Conservation (phyloP, 148 eudicot species). For the Polygonum aviculare region DNA sequence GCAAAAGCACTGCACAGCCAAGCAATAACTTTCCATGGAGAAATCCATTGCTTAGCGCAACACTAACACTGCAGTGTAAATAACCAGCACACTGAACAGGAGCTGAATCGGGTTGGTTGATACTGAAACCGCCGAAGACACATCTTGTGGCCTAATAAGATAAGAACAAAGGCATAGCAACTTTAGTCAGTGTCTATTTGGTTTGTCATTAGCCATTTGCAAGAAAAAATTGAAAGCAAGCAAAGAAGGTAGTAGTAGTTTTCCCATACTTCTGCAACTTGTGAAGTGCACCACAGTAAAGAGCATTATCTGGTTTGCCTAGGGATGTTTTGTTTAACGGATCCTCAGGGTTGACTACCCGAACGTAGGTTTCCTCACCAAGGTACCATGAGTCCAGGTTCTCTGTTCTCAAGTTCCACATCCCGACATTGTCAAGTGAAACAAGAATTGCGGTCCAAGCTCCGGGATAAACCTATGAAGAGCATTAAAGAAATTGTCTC, state of each 20-base stretch:
- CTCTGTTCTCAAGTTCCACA: conserved; percentile 90
- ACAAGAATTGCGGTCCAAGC: conserved; percentile 92
- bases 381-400: conserved; percentile 96
- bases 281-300: conserved; percentile 76
- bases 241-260: background rate
- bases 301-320: conserved; percentile 68
- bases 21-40: background rate
- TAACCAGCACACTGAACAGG: conserved; percentile 17
- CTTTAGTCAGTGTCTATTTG: background rate
- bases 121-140: conserved; percentile 35
- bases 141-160: conserved; percentile 48
- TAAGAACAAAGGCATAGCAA: conserved; percentile 10
- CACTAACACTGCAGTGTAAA: conserved; percentile 2
- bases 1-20: background rate
- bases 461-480: conserved; percentile 77
- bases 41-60: background rate
- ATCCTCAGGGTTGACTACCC: conserved; percentile 68
- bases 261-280: conserved; percentile 58
- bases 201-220: background rate
- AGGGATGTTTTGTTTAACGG: conserved; percentile 60
- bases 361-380: conserved; percentile 89
- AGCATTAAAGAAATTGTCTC: background rate
- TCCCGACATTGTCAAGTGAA: conserved; percentile 92
- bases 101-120: conserved; percentile 18
- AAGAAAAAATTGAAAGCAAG: background rate